Evolutionary conservation across 2,329 filamentous ascomycete species (phyloP).

Genomic region (Colletotrichum tabaci): DNA sequence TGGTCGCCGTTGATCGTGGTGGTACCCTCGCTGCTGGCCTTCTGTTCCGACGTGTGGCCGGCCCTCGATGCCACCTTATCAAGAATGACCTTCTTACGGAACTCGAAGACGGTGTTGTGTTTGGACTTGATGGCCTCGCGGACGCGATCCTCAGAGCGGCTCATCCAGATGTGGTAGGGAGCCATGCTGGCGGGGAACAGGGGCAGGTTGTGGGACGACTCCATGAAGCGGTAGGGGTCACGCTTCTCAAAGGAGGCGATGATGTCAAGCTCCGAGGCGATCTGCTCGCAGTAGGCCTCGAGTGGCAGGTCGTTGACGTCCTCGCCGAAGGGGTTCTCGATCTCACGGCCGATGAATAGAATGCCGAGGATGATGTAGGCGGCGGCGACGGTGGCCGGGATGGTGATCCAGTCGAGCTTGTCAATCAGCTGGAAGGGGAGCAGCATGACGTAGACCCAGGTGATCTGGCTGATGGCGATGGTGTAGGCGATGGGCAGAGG

Average conservation of each 20-base stretch:
- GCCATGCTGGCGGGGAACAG: conserved; percentile 69
- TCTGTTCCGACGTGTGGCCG: conserved; percentile 23
- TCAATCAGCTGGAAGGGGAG: conserved; percentile 85
- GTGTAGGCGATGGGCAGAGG: conserved; percentile 87
- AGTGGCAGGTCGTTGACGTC: conserved; percentile 88
- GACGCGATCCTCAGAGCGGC: conserved; percentile 58
- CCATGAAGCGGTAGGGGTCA: conserved; percentile 52
- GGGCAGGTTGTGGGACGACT: conserved; percentile 63
- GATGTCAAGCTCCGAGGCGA: conserved; percentile 81
- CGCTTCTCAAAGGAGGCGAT: conserved; percentile 63
- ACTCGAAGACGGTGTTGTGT: conserved; percentile 48
- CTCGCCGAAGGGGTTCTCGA: conserved; percentile 87
- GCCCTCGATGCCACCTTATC: conserved; percentile 32
- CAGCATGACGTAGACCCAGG: conserved; percentile 85
- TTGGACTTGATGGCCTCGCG: conserved; percentile 57
- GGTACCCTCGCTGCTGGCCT: conserved; percentile 35
- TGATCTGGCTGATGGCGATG: conserved; percentile 89
- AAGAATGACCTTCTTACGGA: conserved; percentile 41
- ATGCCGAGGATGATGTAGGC: conserved; percentile 89
- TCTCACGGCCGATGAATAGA: conserved; percentile 80
- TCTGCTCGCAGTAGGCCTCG: conserved; percentile 82
- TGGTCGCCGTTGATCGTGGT: conserved; percentile 36
- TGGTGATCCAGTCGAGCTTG: conserved; percentile 79
- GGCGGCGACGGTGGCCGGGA: conserved; percentile 80
- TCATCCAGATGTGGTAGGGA: conserved; percentile 55